A percentile compares a stretch with the other conserved stretches of the same genome.
Conservation (phyloP, 2,329 filamentous ascomycete genomes). For the Fusarium austroafricanum region DNA sequence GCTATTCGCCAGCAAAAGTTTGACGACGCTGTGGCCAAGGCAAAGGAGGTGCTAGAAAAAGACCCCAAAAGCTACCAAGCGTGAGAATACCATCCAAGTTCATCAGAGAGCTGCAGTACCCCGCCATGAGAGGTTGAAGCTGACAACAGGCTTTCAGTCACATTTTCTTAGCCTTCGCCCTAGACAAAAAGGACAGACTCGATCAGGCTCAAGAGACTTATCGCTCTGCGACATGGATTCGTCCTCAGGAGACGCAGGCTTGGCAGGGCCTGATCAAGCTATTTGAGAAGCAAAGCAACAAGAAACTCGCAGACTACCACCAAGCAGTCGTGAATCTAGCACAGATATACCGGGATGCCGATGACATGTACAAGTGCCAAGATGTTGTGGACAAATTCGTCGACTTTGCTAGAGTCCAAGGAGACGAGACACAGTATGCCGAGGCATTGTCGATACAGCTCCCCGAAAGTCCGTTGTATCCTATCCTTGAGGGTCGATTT, state of each 20-base stretch:
- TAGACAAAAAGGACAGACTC: conserved; percentile 78
- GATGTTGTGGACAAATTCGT: conserved; percentile 83
- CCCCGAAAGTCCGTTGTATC: conserved; percentile 83
- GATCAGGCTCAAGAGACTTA: conserved; percentile 84
- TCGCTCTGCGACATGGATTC: conserved; percentile 75
- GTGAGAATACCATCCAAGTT: conserved; percentile 57
- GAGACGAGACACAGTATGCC: conserved; percentile 78
- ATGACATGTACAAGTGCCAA: conserved; percentile 72
- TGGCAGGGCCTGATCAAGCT: conserved; percentile 92
- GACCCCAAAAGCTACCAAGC: conserved; percentile 87
- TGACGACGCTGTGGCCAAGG: conserved; percentile 77
- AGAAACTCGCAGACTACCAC: conserved; percentile 79
- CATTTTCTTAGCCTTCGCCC: conserved; percentile 87
- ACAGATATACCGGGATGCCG: conserved; percentile 75
- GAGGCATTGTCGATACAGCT: conserved; percentile 80
- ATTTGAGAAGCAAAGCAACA: conserved; percentile 80
- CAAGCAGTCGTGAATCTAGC: conserved; percentile 79
- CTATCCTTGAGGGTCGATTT: conserved; percentile 84
- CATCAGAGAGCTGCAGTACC: conserved; percentile 15
- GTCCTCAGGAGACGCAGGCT: conserved; percentile 81
- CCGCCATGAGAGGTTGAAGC: conserved; percentile 17
- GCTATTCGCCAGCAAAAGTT: conserved; percentile 83
- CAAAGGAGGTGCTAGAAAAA: conserved; percentile 74
- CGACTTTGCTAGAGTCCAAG: conserved; percentile 77
- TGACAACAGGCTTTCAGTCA: conserved; percentile 60